Evolutionary conservation across 805 yeast species (phyloP).

Genomic region (Phaffomyces antillensis): DNA sequence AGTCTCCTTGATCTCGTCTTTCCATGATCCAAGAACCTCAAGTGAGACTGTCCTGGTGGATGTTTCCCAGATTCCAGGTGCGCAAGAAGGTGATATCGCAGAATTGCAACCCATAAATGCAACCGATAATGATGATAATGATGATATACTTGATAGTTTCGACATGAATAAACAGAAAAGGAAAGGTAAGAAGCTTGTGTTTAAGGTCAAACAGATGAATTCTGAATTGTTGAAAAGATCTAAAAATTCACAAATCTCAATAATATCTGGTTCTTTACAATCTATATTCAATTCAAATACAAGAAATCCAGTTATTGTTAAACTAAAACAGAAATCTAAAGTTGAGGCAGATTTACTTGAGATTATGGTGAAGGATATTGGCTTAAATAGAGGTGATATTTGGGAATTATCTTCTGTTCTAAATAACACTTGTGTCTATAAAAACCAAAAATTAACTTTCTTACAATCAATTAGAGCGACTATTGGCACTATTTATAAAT

Average conservation of each 20-base stretch:
- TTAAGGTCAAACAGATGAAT: constrained; percentile 33
- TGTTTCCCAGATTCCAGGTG: constrained; percentile 49
- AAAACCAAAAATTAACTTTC: constrained; percentile 57
- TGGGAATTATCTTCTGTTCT: constrained; percentile 70
- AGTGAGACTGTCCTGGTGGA: constrained; percentile 59
- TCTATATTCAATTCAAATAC: constrained; percentile 56
- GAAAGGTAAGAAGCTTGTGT: constrained; percentile 34
- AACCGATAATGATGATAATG: neutral
- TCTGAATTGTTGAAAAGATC: constrained; percentile 25
- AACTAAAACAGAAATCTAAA: constrained; percentile 33
- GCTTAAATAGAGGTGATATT: constrained; percentile 86
- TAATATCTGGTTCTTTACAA: constrained; percentile 55
- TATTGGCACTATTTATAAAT: constrained; percentile 52
- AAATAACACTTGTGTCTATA: constrained; percentile 57
- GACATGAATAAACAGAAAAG: constrained; percentile 8
- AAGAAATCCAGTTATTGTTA: constrained; percentile 57
- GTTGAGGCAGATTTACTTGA: constrained; percentile 82
- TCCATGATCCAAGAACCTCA: constrained; percentile 64
- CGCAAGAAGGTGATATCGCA: constrained; percentile 68
- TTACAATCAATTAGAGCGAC: constrained; percentile 55
- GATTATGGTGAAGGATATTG: constrained; percentile 69
- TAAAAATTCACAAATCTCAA: constrained; percentile 40
- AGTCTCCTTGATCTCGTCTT: constrained; percentile 15
- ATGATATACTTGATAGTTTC: neutral
- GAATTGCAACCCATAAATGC: constrained; percentile 43